Conservation (phyloP, 768 basidiomycete genomes). For the Candolleomyces aberdarensis region DNA sequence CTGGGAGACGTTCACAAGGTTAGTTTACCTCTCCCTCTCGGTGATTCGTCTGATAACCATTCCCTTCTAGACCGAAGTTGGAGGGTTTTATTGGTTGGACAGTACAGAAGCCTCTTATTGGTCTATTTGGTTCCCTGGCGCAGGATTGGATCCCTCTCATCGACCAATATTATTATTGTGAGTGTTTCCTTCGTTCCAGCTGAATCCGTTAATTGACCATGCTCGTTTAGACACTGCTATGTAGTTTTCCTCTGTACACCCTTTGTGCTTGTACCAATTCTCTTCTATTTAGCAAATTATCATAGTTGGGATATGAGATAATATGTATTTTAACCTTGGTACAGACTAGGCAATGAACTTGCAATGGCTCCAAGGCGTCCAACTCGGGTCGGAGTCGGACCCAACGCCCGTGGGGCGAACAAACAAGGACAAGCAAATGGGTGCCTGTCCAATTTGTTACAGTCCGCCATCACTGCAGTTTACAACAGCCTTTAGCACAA, state of each 20-base stretch:
- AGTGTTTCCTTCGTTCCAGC: conserved; percentile 23
- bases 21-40: conserved; percentile 15
- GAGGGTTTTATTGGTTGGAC: conserved; percentile 57
- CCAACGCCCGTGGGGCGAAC: background rate
- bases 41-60: conserved; percentile 3
- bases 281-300: background rate
- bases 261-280: background rate
- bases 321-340: background rate
- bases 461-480: background rate
- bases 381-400: background rate
- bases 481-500: too few relatives aligned
- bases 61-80: conserved; percentile 65
- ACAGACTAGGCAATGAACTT: background rate
- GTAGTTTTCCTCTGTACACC: background rate
- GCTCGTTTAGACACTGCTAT: background rate
- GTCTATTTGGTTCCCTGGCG: conserved; percentile 65
- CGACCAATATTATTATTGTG: conserved; percentile 90
- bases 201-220: background rate
- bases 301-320: background rate
- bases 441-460: too few relatives aligned
- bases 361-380: background rate
- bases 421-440: conserved; percentile 2
- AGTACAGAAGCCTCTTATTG: conserved; percentile 57
- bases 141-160: conserved; percentile 89
- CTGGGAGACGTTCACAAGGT: conserved; percentile 81